A percentile compares a stretch with the other conserved stretches of the same genome.
Conservation (phyloP, 2,329 filamentous ascomycete species). For the Diaporthe australafricana region DNA sequence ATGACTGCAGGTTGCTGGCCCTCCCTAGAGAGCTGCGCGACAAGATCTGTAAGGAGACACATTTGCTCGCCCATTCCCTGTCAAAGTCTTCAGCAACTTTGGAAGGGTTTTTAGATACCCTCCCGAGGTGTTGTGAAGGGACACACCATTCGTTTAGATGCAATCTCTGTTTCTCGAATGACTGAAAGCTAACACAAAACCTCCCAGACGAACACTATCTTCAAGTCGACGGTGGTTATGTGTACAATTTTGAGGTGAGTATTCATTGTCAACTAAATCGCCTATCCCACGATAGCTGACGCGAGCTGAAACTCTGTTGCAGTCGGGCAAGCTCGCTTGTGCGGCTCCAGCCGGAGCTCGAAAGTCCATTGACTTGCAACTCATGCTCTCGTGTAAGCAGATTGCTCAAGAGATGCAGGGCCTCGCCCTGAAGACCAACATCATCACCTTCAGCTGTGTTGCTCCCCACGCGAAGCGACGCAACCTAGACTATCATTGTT, state of each 20-base stretch:
- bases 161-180: not conserved
- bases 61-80: not conserved
- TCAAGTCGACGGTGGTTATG: not conserved
- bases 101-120: not conserved
- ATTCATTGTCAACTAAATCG: not conserved
- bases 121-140: not conserved
- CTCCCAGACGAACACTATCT: not conserved
- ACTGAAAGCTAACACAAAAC: not conserved
- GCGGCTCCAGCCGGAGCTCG: not conserved
- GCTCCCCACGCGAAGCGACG: not conserved
- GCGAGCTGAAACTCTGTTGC: not conserved
- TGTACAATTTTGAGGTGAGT: not conserved
- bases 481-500: not conserved
- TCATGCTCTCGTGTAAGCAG: conserved; percentile 8
- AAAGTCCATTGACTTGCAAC: not conserved
- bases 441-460: not conserved
- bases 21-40: conserved; percentile 4
- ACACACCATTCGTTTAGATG: not conserved
- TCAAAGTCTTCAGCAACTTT: not conserved
- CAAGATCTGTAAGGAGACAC: not conserved
- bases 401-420: conserved; percentile 6
- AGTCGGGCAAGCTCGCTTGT: conserved; percentile 1
- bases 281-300: not conserved
- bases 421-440: conserved; percentile 1
- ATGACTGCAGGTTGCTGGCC: not conserved